phyloP scores from a whole-genome alignment of 163 green algal species.

The Scenedesmus sp. region DNA sequence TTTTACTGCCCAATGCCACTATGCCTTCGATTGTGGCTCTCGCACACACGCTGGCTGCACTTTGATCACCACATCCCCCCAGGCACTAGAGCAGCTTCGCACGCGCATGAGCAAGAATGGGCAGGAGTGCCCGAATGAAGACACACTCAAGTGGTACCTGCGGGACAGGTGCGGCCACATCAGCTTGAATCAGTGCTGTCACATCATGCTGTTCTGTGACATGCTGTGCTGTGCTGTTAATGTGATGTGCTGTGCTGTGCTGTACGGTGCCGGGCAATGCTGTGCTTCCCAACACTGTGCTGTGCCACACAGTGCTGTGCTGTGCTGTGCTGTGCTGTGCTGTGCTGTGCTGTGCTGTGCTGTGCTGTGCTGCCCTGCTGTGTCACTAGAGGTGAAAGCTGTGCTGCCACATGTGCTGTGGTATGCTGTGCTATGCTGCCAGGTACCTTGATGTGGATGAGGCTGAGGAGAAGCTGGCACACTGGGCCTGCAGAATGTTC shows the following conservation, averaged over 20 bases:
- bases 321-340: too few relatives aligned
- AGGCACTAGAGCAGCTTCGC: constrained; percentile 15
- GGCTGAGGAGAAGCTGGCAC: too few relatives aligned
- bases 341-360: too few relatives aligned
- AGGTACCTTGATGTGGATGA: constrained; percentile 36
- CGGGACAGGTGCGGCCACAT: constrained; percentile 67
- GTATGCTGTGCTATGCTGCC: neutral
- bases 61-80: too few relatives aligned
- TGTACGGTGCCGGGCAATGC: neutral
- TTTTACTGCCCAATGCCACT: neutral
- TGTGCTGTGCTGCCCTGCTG: too few relatives aligned
- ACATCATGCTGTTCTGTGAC: neutral
- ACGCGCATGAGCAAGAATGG: constrained; percentile 52
- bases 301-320: neutral
- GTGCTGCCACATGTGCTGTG: too few relatives aligned
- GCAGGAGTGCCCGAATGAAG: constrained; percentile 57
- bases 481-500: too few relatives aligned
- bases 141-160: constrained; percentile 83
- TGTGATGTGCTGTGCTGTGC: neutral
- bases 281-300: neutral
- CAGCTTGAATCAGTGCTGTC: neutral
- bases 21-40: neutral
- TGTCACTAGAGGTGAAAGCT: too few relatives aligned
- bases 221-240: neutral
- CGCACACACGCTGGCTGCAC: too few relatives aligned